phyloP scores from a whole-genome alignment of 345 rosid species.

The Geranium rotundifolium region DNA sequence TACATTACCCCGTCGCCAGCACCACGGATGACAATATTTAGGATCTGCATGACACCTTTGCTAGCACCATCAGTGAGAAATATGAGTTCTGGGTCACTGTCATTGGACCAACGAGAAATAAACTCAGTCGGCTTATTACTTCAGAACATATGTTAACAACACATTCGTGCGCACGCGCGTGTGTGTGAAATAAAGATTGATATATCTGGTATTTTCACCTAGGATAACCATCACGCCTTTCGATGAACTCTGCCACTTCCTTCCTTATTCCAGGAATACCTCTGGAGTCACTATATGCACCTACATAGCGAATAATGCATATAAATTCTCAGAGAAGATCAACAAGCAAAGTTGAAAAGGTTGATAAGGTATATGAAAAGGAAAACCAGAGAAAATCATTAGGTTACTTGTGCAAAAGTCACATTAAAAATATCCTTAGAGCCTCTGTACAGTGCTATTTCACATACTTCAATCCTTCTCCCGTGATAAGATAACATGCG shows the following conservation, averaged over 20 bases:
- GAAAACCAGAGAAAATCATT: neutral
- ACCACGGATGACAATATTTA: constrained; percentile 79
- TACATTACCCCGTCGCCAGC: constrained; percentile 73
- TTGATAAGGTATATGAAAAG: neutral
- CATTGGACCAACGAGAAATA: constrained; percentile 16
- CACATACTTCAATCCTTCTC: too few species aligned
- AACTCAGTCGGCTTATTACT: constrained; percentile 16
- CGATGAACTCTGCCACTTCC: constrained; percentile 91
- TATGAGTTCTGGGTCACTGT: constrained; percentile 92
- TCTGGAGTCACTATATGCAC: constrained; percentile 98
- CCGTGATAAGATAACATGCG: neutral
- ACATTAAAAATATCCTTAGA: too few species aligned
- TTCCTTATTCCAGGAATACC: constrained; percentile 83
- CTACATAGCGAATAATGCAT: constrained; percentile 18
- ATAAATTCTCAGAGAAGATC: constrained; percentile 2
- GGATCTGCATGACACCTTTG: constrained; percentile 96
- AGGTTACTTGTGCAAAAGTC: neutral
- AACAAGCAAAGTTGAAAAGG: neutral
- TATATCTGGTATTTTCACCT: constrained; percentile 43
- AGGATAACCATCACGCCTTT: constrained; percentile 89
- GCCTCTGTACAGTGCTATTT: too few species aligned
- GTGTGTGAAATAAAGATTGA: neutral
- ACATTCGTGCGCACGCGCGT: neutral
- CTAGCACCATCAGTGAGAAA: constrained; percentile 98
- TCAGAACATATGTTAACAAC: neutral